Evolutionary conservation across 768 basidiomycete species (phyloP).

Genomic region (Goffeauzyma gilvescens): DNA sequence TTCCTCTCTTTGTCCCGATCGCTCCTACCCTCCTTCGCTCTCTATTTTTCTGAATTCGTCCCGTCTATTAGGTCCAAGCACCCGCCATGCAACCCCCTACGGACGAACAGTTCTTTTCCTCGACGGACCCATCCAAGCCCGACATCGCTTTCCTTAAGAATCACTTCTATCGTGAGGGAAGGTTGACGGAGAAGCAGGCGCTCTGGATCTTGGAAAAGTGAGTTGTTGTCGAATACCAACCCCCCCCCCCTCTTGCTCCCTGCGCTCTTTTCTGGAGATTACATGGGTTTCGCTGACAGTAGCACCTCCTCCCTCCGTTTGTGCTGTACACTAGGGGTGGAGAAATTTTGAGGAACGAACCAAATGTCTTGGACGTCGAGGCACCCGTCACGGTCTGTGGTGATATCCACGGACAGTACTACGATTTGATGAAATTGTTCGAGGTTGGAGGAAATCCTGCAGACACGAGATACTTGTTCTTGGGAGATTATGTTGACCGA

Average conservation of each 20-base stretch:
- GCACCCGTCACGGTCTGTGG: constrained; percentile 97
- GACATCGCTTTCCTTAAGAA: constrained; percentile 95
- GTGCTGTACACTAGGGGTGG: constrained; percentile 29
- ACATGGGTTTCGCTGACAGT: too few species aligned
- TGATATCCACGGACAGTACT: constrained; percentile 98
- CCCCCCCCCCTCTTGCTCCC: too few species aligned
- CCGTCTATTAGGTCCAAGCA: constrained; percentile 62
- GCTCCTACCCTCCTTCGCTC: too few species aligned
- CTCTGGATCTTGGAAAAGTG: constrained; percentile 69
- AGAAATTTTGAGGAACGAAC: constrained; percentile 60
- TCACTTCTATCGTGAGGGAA: constrained; percentile 92
- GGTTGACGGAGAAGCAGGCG: constrained; percentile 84
- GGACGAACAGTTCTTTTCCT: constrained; percentile 78
- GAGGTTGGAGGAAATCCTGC: constrained; percentile 89
- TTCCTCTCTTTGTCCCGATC: too few species aligned
- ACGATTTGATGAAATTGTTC: constrained; percentile 85
- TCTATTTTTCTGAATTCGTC: neutral
- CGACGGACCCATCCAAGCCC: constrained; percentile 68
- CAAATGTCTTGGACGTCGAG: constrained; percentile 82
- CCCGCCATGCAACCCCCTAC: constrained; percentile 86
- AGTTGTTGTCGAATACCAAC: too few species aligned
- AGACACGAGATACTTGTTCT: constrained; percentile 76
- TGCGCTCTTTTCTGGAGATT: too few species aligned
- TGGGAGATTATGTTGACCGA: constrained; percentile 83
- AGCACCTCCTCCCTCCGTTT: too few species aligned